Base-by-base conservation (phyloP, 129 eudicot species). In the Centrapalus pauciflorus region DNA sequence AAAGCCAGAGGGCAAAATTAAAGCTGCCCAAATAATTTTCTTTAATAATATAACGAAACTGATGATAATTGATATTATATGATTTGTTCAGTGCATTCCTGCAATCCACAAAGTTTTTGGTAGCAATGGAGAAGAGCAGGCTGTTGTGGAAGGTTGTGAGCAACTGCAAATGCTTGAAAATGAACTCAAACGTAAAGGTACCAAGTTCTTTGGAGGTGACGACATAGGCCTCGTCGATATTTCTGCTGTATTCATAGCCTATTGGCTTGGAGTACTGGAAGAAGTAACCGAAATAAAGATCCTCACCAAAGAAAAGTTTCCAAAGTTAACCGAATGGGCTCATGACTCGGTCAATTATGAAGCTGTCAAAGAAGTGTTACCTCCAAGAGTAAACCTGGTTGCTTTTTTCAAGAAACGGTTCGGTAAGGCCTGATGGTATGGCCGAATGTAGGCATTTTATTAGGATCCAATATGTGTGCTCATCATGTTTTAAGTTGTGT, bases 151-250 rank as follows among this genome's bases (percentile, higher is more conserved):
- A 43, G 75, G 68, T 38, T 34, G 16, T 25, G 69, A 74, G 49
- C 66, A 33, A 43, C 41, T 79, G 9, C 67, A 62, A 20, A 13
- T 64, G 32, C 66, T 79, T 11, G 80, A 79, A 27, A 69, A 63
- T 10, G 68, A 73, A 58, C 80, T 79, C 0, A 25, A 19, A 34
- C 75, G 52, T 1, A 69, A 68, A 34, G 76, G 61, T 11, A 58
- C 33, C 0, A 74, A 33, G 61, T 74, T 67, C 17, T 74, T 79
- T 56, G 84, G 84, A 12, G 84, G 84, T 41, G 75, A 69, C 21
- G 63, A 12, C 46, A 67, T 79, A 7, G 61, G 67, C 16, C 21
- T 73, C 0, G 58, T 74, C 8, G 84, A 79, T 17, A 74, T 79
- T 49, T 43, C 52, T 16, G 73, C 64, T 24, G 24, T 4, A 46